Percentiles rank a stretch among this genome's conserved stretches.
phyloP scores from a whole-genome alignment of 352 stramenopile genomes.

The Peronosclerospora sorghi region DNA sequence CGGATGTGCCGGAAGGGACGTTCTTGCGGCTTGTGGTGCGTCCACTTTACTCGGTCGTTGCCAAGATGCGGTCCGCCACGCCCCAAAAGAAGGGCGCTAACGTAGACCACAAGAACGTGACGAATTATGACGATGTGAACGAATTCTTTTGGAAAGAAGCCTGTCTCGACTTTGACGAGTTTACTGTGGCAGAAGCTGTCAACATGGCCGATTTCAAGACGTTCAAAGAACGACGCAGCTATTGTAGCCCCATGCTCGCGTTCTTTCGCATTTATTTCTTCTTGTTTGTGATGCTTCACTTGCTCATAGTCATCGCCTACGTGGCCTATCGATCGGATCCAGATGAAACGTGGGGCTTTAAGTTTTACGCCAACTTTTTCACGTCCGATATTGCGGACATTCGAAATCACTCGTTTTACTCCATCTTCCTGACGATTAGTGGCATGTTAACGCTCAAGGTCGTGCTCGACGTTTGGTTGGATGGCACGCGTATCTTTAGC shows the following conservation, averaged over 20 bases:
- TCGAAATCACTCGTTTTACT: constrained; percentile 66
- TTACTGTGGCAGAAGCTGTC: constrained; percentile 66
- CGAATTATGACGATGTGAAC: constrained; percentile 87
- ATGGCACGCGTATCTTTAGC: constrained; percentile 61
- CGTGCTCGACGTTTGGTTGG: constrained; percentile 76
- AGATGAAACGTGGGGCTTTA: constrained; percentile 29
- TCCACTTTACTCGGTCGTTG: constrained; percentile 67
- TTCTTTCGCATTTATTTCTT: constrained; percentile 87
- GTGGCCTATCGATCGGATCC: constrained; percentile 66
- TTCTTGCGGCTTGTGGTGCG: constrained; percentile 67
- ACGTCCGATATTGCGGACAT: constrained; percentile 50
- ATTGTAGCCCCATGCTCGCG: constrained; percentile 66
- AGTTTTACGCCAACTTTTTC: constrained; percentile 72
- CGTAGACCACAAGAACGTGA: constrained; percentile 78
- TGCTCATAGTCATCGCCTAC: constrained; percentile 71
- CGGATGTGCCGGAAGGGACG: constrained; percentile 52
- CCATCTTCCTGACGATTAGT: constrained; percentile 56
- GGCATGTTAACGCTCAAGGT: constrained; percentile 55
- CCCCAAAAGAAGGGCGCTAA: constrained; percentile 21
- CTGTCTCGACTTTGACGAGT: constrained; percentile 76
- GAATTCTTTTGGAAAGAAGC: constrained; percentile 81
- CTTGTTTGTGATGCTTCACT: constrained; percentile 70
- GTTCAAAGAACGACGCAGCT: constrained; percentile 77
- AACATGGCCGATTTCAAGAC: constrained; percentile 63
- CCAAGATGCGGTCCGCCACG: constrained; percentile 44